These are phyloP conservation scores for Globisporangium perplexum DNA, from an alignment of 352 stramenopile species.

Conservation along the genomic window DNA sequence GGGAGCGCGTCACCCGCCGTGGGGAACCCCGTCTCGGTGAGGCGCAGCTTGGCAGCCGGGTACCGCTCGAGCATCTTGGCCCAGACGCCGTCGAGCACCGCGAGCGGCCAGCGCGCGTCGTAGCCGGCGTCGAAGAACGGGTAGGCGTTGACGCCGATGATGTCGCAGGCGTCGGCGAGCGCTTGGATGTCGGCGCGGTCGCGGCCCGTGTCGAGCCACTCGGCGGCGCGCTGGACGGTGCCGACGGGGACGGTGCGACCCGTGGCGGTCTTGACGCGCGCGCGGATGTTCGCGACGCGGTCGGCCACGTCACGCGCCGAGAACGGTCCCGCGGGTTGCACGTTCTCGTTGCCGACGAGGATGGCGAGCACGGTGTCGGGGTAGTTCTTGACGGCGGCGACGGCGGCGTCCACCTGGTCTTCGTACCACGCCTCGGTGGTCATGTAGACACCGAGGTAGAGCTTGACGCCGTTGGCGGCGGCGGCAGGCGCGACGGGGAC, in stretches of 20 bases:
- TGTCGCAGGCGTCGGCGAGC: constrained; percentile 50
- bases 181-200: constrained; percentile 30
- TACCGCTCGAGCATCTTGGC: constrained; percentile 45
- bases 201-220: constrained; percentile 42
- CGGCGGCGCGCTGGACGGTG: constrained; percentile 61
- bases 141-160: constrained; percentile 80
- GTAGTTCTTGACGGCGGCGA: constrained; percentile 41
- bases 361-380: constrained; percentile 50
- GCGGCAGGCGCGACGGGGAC: constrained; percentile 34
- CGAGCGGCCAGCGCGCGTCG: constrained; percentile 28
- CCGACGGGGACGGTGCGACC: constrained; percentile 43
- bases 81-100: constrained; percentile 56
- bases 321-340: constrained; percentile 39
- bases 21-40: constrained; percentile 65
- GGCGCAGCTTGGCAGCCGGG: constrained; percentile 37
- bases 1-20: constrained; percentile 37
- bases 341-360: constrained; percentile 75
- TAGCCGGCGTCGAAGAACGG: constrained; percentile 70
- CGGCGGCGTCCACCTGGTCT: constrained; percentile 35
- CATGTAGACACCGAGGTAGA: constrained; percentile 79
- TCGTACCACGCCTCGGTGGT: constrained; percentile 59
- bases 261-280: constrained; percentile 20
- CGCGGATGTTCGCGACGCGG: constrained; percentile 26
- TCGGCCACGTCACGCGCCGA: constrained; percentile 27
- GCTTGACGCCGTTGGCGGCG: constrained; percentile 35